Evolutionary conservation across 257 asterid species (phyloP).

Genomic region (Salvia splendens): DNA sequence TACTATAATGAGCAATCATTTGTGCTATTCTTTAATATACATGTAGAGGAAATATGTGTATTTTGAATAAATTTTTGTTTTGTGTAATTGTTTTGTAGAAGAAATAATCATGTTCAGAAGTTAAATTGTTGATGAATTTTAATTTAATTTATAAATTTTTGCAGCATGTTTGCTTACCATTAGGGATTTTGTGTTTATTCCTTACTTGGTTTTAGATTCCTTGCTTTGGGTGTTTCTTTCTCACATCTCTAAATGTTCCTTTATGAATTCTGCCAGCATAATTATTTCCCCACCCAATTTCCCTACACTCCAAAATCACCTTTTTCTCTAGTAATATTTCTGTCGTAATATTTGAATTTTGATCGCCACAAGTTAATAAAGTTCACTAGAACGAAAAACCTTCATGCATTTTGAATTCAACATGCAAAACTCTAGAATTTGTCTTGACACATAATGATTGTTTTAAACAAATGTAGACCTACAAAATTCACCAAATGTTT

Average conservation of each 20-base stretch:
- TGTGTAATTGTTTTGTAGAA: too few relatives aligned
- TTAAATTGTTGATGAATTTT: too few relatives aligned
- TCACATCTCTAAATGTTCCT: constrained; percentile 66
- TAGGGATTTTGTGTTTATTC: too few relatives aligned
- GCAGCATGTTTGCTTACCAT: too few relatives aligned
- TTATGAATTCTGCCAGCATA: constrained; percentile 39
- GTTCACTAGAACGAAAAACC: neutral
- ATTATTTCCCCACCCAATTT: constrained; percentile 15
- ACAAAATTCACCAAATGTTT: neutral
- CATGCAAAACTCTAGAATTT: too few relatives aligned
- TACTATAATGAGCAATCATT: constrained; percentile 3
- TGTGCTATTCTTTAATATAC: constrained; percentile 43
- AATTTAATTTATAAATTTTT: too few relatives aligned
- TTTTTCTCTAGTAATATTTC: constrained; percentile 1
- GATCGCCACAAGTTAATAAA: neutral
- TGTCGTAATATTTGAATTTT: neutral
- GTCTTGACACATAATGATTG: too few relatives aligned
- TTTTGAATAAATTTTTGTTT: too few relatives aligned
- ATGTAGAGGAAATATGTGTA: too few relatives aligned
- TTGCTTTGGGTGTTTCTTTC: constrained; percentile 60
- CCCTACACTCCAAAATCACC: constrained; percentile 7
- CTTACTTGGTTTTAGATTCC: constrained; percentile 30
- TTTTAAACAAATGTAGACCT: too few relatives aligned
- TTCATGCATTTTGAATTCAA: too few relatives aligned
- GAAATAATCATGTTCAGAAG: too few relatives aligned